Evolutionary conservation across 2,329 filamentous ascomycete genomes (phyloP).

Genomic region (Trichoderma semiorbis): DNA sequence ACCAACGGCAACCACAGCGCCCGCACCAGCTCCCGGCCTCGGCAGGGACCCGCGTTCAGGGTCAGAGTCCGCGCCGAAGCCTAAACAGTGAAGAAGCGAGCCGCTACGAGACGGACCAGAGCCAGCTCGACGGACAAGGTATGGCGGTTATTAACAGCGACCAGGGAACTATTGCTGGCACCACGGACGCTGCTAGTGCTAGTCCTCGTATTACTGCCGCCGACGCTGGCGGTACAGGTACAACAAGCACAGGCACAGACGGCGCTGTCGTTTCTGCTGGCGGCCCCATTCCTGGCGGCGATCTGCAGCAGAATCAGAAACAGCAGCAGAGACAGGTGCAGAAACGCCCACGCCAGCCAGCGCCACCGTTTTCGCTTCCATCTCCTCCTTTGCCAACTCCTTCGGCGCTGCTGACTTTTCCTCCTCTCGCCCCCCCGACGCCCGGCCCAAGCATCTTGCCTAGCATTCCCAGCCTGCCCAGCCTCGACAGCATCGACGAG

Average conservation of each 20-base stretch:
- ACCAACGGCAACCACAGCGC: slow-evolving; percentile 12
- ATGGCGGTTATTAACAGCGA: not conserved
- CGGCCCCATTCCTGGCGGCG: not conserved
- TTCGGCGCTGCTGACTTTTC: not conserved
- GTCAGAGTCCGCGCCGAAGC: slow-evolving; percentile 1
- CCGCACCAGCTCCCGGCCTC: slow-evolving; percentile 17
- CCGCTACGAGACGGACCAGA: not conserved
- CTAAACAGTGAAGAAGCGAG: not conserved
- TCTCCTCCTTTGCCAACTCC: slow-evolving; percentile 1
- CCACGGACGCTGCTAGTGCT: not conserved
- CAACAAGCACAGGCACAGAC: not conserved
- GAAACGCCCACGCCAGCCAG: slow-evolving; percentile 6
- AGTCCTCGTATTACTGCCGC: not conserved
- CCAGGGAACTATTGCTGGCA: not conserved
- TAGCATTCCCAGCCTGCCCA: not conserved
- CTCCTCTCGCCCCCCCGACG: not conserved
- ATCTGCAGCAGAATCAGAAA: slow-evolving; percentile 11
- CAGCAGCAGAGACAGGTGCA: slow-evolving; percentile 8
- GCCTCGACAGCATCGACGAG: slow-evolving; percentile 21
- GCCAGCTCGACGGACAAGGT: not conserved
- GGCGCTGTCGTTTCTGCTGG: not conserved
- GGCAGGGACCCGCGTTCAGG: slow-evolving; percentile 14
- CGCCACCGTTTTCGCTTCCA: slow-evolving; percentile 16
- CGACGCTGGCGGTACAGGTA: not conserved
- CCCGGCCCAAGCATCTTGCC: not conserved